These are phyloP conservation scores for Xanthoceras sorbifolium DNA, from an alignment of 345 rosid genomes.

Conservation along the genomic window DNA sequence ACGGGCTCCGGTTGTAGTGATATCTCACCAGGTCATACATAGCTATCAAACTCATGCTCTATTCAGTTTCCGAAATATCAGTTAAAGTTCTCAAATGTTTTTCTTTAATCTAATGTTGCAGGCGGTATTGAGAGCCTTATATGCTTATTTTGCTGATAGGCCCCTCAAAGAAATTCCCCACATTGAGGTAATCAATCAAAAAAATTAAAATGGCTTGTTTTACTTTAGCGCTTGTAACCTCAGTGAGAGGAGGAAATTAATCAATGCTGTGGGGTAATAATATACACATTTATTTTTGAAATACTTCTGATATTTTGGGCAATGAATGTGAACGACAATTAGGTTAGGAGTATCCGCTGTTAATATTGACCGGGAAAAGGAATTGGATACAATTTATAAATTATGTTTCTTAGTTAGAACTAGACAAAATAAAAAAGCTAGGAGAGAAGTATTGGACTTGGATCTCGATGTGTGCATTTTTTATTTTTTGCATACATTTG, in stretches of 20 bases:
- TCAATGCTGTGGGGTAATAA: background rate
- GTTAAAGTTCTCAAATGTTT: constrained; percentile 1
- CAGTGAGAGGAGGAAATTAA: background rate
- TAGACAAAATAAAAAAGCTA: background rate
- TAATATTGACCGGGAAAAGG: background rate
- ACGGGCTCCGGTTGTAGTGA: constrained; percentile 96
- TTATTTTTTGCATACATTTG: background rate
- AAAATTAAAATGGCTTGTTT: background rate
- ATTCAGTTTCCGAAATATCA: background rate
- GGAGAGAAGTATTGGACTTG: background rate
- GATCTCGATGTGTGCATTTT: background rate
- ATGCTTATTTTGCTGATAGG: constrained; percentile 97
- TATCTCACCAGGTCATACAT: constrained; percentile 89
- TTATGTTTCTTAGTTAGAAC: background rate
- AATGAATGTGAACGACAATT: background rate
- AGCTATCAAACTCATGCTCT: constrained; percentile 9
- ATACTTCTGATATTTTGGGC: background rate
- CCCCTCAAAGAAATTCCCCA: constrained; percentile 97
- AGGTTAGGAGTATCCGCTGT: background rate
- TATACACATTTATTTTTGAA: background rate
- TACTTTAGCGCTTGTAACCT: background rate
- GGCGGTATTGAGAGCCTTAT: constrained; percentile 99
- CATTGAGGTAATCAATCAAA: constrained; percentile 65
- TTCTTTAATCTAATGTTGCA: constrained; percentile 34
- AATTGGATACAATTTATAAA: too few species aligned